A percentile compares a stretch with the other conserved stretches of the same genome.
Evolutionary conservation across 495 filamentous ascomycete genomes (phyloP).

Genomic region (Neurospora sp.): DNA sequence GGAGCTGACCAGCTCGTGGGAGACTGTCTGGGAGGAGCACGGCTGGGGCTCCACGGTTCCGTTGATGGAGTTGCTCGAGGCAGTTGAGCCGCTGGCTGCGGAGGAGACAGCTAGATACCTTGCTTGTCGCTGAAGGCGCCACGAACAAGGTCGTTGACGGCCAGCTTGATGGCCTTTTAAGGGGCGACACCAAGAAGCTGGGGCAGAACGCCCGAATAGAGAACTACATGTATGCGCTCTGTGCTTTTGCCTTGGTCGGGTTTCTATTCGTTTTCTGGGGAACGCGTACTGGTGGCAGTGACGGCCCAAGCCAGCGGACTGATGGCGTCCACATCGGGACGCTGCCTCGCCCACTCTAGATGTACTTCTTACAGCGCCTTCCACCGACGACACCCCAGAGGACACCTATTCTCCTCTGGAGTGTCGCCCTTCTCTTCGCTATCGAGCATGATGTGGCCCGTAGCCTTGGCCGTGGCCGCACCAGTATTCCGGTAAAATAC

Average conservation of each 20-base stretch:
- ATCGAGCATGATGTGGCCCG: slow-evolving; percentile 26
- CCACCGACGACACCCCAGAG: slow-evolving; percentile 47
- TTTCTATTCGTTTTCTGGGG: too few species aligned
- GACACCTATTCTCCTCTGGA: background rate
- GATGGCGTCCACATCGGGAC: slow-evolving; percentile 46
- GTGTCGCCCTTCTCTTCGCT: background rate
- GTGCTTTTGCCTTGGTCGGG: too few species aligned
- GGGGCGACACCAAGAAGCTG: slow-evolving; percentile 36
- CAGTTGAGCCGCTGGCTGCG: background rate
- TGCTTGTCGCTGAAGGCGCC: slow-evolving; percentile 63
- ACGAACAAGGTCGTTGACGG: slow-evolving; percentile 89
- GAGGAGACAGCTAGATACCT: slow-evolving; percentile 19
- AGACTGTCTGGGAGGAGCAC: background rate
- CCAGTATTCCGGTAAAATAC: background rate
- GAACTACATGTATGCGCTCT: background rate
- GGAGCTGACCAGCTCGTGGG: background rate
- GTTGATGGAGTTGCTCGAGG: background rate
- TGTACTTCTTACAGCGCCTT: slow-evolving; percentile 63
- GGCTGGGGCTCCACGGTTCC: background rate
- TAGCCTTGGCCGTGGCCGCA: slow-evolving; percentile 6
- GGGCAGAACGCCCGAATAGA: slow-evolving; percentile 90
- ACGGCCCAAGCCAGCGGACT: background rate
- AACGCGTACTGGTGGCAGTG: background rate
- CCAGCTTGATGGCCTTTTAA: background rate
- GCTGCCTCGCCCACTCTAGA: slow-evolving; percentile 79